phyloP scores from a whole-genome alignment of 139 green algal species.

The Auxenochlorella pyrenoidosa region DNA sequence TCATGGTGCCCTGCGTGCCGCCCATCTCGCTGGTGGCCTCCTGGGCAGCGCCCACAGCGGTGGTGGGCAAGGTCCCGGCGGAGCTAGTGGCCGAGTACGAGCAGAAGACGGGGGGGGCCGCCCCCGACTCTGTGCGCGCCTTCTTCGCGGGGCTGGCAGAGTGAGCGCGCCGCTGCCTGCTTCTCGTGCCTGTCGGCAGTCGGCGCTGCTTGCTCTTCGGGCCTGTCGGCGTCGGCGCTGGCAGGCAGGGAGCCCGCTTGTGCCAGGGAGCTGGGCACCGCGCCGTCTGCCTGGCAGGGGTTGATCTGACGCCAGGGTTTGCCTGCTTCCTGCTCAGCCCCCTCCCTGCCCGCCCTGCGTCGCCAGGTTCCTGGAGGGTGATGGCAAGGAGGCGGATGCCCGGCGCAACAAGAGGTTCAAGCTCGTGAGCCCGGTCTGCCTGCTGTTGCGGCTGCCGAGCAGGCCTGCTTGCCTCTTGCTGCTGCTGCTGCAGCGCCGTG shows the following conservation, averaged over 20 bases:
- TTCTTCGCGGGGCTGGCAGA: not conserved
- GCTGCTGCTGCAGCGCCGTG: too few relatives aligned
- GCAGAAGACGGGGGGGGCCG: not conserved
- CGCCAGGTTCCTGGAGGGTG: slow-evolving; percentile 53
- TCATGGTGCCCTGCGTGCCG: slow-evolving; percentile 48
- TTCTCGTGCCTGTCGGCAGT: too few relatives aligned
- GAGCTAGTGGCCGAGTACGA: slow-evolving; percentile 1
- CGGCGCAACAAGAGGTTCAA: slow-evolving; percentile 62
- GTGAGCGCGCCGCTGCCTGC: not conserved
- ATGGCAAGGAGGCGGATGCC: slow-evolving; percentile 46
- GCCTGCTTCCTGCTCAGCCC: not conserved
- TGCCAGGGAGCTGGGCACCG: too few relatives aligned
- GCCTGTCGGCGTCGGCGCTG: too few relatives aligned
- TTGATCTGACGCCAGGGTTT: too few relatives aligned
- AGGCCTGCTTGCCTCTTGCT: too few relatives aligned
- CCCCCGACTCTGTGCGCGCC: not conserved
- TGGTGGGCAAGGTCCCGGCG: not conserved
- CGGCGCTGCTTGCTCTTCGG: too few relatives aligned
- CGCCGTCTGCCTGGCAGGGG: too few relatives aligned
- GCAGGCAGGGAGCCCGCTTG: too few relatives aligned
- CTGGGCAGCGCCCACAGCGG: slow-evolving; percentile 1
- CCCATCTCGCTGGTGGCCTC: slow-evolving; percentile 31
- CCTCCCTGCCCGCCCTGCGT: too few relatives aligned
- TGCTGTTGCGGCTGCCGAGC: too few relatives aligned
- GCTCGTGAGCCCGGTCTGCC: slow-evolving; percentile 34